Base-by-base conservation (phyloP, 176 grass and related monocot species). In the Aegilops longissima region DNA sequence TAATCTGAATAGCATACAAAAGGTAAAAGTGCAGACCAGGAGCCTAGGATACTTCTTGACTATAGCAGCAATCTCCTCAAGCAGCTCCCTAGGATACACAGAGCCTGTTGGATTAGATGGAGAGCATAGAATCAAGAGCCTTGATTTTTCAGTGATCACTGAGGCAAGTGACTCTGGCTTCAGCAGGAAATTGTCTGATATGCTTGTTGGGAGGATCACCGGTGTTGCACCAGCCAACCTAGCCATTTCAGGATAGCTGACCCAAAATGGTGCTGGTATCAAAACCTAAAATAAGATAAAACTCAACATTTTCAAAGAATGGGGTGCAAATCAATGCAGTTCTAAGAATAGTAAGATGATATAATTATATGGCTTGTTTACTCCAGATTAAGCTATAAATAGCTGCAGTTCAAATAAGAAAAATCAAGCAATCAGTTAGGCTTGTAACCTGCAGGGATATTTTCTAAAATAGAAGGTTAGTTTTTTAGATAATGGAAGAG, bases 181-280 rank as follows among this genome's bases (percentile, higher is more conserved):
- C 68, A 98, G 73, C 5, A 98, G 88, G 33, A 84, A 98, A 78
- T 93, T 95, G 73, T 98, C 78, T 39, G 91, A 93, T 89, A 98
- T 98, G 87, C 90, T 88, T 80, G 95, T 95, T 35, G 91, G 86
- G 45, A 98, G 80, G 78, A 98, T 98, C 34, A 98, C 89, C 73
- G 93, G 95, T 42, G 90, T 83, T 67, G 95, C 93, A 85, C 80
- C 95, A 80, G 93, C 93, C 61, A 98, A 85, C 80, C 85, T 92
- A 88, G 93, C 95, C 91, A 98, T 98, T 79, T 98, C 95, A 88
- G 95, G 95, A 87, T 98, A 98, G 36, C 93, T 98, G 72, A 98
- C 93, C 93, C 93, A 98, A 68, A 73, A 98, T 79, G 95, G 95
- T 59, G 93, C 95, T 61, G 95, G 95, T 79, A 98, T 92, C 76